Base-by-base conservation (phyloP, 768 basidiomycete genomes). In the Fibroporia radiculosa region DNA sequence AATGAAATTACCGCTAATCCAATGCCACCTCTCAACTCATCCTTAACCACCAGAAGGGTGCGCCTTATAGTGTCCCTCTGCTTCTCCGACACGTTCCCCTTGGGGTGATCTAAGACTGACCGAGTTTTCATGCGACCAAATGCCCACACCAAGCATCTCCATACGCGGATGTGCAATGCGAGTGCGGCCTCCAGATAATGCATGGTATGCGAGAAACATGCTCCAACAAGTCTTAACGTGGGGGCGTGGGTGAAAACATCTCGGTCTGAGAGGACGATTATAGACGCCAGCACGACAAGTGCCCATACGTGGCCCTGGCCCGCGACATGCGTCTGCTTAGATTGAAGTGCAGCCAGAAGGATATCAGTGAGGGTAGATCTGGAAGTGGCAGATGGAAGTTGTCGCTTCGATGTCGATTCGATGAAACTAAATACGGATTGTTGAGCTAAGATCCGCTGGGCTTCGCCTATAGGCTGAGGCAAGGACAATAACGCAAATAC, bases 111-210 rank as follows among this genome's bases (percentile, higher is more conserved):
- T 26, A 20, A 28, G 35, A 29, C 26, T 31, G 16, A 41, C 5
- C 20, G n/a, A 6, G 38, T 29, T 19, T 38, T 19, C 36, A 79
- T 53, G 14, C 66, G 67, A 16, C 68, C 60, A 47, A 73, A 79
- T 1, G 72, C 69, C 79, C 80, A 82, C 18, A 81, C 59, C 22
- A 81, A 62, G 41, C 73, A 68, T 41, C 63, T 66, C 79, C 79
- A 83, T 18, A 73, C 58, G 27, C 67, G 67, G 1, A 69, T 56
- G 33, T 71, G 67, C 6, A 77, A 59, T 14, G 61, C 55, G 11
- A 62, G 64, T 10, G 74, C 60, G 4, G 58, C 40, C 10, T 57
- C 53, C n/a, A 62, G 57, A 48, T 73, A 67, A 3, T 40, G 53
- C 1, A 62, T 52, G 2, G 69, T 48, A 23, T 57, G 49, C 7